phyloP scores from a whole-genome alignment of 805 yeast species.

The Starmerella kuoi region DNA sequence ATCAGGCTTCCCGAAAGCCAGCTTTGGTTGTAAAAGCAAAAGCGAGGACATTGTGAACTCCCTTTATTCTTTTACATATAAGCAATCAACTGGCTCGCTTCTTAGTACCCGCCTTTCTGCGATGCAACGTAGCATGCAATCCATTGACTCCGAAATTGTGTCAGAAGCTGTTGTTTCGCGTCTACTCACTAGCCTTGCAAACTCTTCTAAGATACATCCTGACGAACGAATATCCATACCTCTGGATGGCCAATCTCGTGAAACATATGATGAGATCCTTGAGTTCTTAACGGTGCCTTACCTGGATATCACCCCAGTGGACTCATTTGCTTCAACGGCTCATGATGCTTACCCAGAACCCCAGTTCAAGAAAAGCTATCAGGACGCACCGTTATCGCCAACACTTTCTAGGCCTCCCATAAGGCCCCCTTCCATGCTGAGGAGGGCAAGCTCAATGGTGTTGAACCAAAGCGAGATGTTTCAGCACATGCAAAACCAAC shows the following conservation, averaged over 20 bases:
- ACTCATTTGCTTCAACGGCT: neutral
- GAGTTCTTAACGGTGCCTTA: constrained; percentile 10
- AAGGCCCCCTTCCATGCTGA: constrained; percentile 7
- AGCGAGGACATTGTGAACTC: neutral
- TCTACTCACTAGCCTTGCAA: neutral
- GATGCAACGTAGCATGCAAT: constrained; percentile 15
- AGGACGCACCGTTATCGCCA: neutral
- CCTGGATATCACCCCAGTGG: constrained; percentile 5
- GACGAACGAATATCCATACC: constrained; percentile 3
- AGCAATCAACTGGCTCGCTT: constrained; percentile 16
- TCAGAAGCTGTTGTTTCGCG: neutral
- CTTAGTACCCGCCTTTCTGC: constrained; percentile 19
- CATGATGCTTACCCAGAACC: neutral
- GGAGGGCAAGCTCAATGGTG: constrained; percentile 13
- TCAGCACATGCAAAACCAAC: neutral
- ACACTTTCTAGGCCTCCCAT: neutral
- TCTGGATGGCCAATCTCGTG: constrained; percentile 1
- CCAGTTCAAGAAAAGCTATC: neutral
- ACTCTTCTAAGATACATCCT: neutral
- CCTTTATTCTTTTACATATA: constrained; percentile 20
- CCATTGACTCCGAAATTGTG: neutral
- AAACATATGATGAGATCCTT: constrained; percentile 9
- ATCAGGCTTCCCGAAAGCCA: neutral
- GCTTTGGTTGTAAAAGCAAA: neutral
- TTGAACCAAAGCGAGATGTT: neutral